These are phyloP conservation scores for Aureobasidium sp. DNA, from an alignment of 2,329 filamentous ascomycete genomes.

Conservation along the genomic window DNA sequence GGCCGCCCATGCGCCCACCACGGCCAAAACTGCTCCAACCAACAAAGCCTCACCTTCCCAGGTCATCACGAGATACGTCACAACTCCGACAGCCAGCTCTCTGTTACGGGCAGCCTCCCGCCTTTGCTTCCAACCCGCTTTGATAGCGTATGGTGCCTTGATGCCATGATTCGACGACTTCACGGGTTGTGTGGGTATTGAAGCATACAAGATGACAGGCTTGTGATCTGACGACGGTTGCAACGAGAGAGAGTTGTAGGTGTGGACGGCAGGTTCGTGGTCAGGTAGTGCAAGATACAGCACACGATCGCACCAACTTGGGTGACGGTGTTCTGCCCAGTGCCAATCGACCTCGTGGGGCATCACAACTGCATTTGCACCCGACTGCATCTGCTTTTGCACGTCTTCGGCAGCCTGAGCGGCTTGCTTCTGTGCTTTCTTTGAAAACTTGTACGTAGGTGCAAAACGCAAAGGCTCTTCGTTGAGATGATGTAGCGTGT, in stretches of 20 bases:
- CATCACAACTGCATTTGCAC: slow-evolving; percentile 20
- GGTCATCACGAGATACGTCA: slow-evolving; percentile 48
- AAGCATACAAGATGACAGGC: slow-evolving; percentile 66
- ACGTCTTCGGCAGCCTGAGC: slow-evolving; percentile 21
- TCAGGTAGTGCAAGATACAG: slow-evolving; percentile 57
- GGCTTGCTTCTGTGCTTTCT: slow-evolving; percentile 30
- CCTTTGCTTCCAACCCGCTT: slow-evolving; percentile 49
- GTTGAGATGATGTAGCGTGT: slow-evolving; percentile 68
- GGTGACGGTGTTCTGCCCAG: slow-evolving; percentile 79
- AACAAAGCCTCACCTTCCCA: slow-evolving; percentile 39
- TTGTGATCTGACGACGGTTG: slow-evolving; percentile 83
- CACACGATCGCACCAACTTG: slow-evolving; percentile 89
- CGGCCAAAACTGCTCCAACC: slow-evolving; percentile 25
- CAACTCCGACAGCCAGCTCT: slow-evolving; percentile 54
- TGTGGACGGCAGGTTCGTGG: slow-evolving; percentile 48
- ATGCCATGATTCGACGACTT: background rate
- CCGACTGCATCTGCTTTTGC: slow-evolving; percentile 1
- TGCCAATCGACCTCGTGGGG: slow-evolving; percentile 46
- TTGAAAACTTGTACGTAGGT: slow-evolving; percentile 86
- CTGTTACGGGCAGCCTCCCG: slow-evolving; percentile 49
- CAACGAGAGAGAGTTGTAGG: slow-evolving; percentile 69
- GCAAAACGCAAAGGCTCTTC: slow-evolving; percentile 74
- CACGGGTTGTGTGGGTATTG: slow-evolving; percentile 50
- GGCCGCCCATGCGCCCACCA: slow-evolving; percentile 27
- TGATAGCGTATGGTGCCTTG: slow-evolving; percentile 47